Evolutionary conservation across 73 alveolate genomes (phyloP), one percentile per base, ranked within the genome.

Genomic region (Paramecium caudatum): DNA sequence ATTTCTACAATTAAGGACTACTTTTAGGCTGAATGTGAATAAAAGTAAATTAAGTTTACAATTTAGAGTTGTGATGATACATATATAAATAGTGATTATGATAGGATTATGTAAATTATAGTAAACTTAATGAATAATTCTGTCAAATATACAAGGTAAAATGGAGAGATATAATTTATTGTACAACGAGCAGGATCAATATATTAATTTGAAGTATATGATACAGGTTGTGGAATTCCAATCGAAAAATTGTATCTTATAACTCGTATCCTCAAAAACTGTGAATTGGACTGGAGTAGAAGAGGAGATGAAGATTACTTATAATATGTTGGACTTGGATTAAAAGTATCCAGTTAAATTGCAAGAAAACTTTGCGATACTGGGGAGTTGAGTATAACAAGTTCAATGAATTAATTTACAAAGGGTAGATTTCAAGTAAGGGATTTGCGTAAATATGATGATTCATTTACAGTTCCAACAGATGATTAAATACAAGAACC

Each of bases 71-170:
- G 65, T 16, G 65, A 37, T 12, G 88, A 74, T 74, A 37, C 43
- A 1, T 19, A 37, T 5, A 74, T 74, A 2, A 37, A 27, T 10
- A 74, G 88, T 15, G 88, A 74, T 74, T 39, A 41, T 39, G 62
- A 74, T 27, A 74, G 88, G 32, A 45, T 74, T 0, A 74, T 74
- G 88, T 21, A 74, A 74, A 43, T 74, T 4, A 16, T 74, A 45
- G 88, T 74, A n/a, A 74, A 74, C 43, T 39, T 74, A 15, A 37
- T 74, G 65, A 74, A 74, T 15, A 74, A 74, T 23, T 74, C 88
- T 19, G 55, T 74, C 30, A 74, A 74, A 45, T 74, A 27, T 23
- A 74, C 88, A 74, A 41, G 43, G 43, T 21, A 36, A 12, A 7
- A 45, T 19, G 88, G 88, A 4, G 39, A 45, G 12, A 74, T 74